Percentiles rank a stretch among this genome's conserved stretches.
Conservation (phyloP, 2,329 filamentous ascomycete genomes). For the Colletotrichum phormii region DNA sequence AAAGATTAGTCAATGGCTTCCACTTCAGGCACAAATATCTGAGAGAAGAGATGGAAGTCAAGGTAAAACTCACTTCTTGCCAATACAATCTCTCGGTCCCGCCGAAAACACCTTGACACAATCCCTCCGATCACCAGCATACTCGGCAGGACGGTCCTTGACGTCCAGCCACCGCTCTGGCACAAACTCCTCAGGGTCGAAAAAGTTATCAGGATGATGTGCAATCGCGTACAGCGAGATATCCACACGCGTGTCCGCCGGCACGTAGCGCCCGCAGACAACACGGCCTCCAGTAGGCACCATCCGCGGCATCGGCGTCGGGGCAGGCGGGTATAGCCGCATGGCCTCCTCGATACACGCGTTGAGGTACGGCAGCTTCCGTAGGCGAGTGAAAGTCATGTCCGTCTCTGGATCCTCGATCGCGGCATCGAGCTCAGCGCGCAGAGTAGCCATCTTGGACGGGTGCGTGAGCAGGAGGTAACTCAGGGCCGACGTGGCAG, state of each 20-base stretch:
- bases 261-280: constrained; percentile 46
- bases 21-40: background rate
- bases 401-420: constrained; percentile 42
- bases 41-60: background rate
- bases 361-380: constrained; percentile 50
- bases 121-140: constrained; percentile 13
- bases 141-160: constrained; percentile 1
- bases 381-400: constrained; percentile 48
- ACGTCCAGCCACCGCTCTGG: constrained; percentile 57
- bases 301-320: constrained; percentile 43
- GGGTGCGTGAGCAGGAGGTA: constrained; percentile 52
- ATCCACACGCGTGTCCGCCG: constrained; percentile 40
- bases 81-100: constrained; percentile 62
- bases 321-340: constrained; percentile 47
- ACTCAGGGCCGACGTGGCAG: constrained; percentile 52
- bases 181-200: constrained; percentile 55
- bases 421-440: constrained; percentile 47
- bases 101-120: constrained; percentile 58
- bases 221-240: constrained; percentile 33
- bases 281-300: constrained; percentile 47
- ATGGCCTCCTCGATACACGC: constrained; percentile 56
- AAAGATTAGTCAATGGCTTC: background rate
- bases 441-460: constrained; percentile 44
- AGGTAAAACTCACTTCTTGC: constrained; percentile 54
- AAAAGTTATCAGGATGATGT: constrained; percentile 49